These are phyloP conservation scores for Neurospora sp. DNA, from an alignment of 495 filamentous ascomycete genomes.

Conservation along the genomic window DNA sequence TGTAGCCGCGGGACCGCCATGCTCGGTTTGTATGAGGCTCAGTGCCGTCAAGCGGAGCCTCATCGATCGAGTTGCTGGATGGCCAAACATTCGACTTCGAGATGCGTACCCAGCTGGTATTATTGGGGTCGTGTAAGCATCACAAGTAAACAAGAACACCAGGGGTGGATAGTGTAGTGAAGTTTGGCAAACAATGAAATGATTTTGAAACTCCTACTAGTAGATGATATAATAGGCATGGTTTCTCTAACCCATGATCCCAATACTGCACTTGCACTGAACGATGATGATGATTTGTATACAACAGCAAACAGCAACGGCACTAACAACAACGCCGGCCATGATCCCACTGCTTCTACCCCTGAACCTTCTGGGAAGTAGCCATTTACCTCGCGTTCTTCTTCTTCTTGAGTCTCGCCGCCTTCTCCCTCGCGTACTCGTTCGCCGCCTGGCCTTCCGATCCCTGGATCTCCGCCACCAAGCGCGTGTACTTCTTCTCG, in stretches of 20 bases:
- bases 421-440: constrained; percentile 79
- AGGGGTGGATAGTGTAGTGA: neutral
- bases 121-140: neutral
- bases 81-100: neutral
- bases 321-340: neutral
- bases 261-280: neutral
- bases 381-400: constrained; percentile 16
- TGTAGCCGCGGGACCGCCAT: neutral
- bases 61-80: neutral
- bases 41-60: too few relatives aligned
- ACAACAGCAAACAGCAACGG: constrained; percentile 6
- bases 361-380: neutral
- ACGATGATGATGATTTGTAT: neutral
- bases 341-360: neutral
- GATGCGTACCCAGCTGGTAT: neutral
- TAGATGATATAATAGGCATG: neutral
- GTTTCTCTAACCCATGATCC: neutral
- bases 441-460: constrained; percentile 83
- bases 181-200: neutral
- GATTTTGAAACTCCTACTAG: neutral
- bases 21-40: neutral
- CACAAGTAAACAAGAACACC: neutral
- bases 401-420: constrained; percentile 54
- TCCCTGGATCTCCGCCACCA: constrained; percentile 90
- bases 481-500: constrained; percentile 85